phyloP scores from a whole-genome alignment of 1,284 basidiomycete genomes.

The Wallemia mellicola region DNA sequence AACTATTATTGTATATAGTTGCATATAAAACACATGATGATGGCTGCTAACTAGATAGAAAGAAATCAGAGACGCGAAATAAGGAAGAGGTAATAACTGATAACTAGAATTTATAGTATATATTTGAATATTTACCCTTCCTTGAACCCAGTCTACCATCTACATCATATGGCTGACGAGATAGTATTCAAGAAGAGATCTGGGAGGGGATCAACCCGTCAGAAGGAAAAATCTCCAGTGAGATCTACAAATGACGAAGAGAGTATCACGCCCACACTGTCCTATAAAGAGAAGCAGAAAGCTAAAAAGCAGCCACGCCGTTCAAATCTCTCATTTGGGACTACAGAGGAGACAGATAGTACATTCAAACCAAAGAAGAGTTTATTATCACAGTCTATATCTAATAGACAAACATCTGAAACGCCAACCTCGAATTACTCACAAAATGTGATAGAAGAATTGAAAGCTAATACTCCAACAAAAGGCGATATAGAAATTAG shows the following conservation, averaged over 20 bases:
- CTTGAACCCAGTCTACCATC: neutral
- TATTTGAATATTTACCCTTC: neutral
- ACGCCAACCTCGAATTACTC: constrained; percentile 31
- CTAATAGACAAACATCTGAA: neutral
- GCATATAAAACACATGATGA: too few relatives aligned
- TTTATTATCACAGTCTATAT: neutral
- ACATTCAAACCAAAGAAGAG: neutral
- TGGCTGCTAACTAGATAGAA: too few relatives aligned
- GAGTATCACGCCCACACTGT: neutral
- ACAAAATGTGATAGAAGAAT: constrained; percentile 41
- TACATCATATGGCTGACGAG: neutral
- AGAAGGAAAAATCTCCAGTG: neutral
- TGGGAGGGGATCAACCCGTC: neutral
- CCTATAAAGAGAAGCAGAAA: neutral
- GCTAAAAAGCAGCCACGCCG: neutral
- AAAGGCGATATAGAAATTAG: constrained; percentile 9
- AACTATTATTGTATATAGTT: too few relatives aligned
- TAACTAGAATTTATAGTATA: too few relatives aligned
- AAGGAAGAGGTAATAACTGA: too few relatives aligned
- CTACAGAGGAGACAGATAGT: neutral
- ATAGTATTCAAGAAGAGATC: neutral
- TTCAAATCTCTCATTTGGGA: neutral
- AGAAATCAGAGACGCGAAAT: too few relatives aligned
- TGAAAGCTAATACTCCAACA: constrained; percentile 48
- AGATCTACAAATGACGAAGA: neutral